These are phyloP conservation scores for Cryptococcus sp. DNA, from an alignment of 1,284 basidiomycete genomes.

Conservation along the genomic window DNA sequence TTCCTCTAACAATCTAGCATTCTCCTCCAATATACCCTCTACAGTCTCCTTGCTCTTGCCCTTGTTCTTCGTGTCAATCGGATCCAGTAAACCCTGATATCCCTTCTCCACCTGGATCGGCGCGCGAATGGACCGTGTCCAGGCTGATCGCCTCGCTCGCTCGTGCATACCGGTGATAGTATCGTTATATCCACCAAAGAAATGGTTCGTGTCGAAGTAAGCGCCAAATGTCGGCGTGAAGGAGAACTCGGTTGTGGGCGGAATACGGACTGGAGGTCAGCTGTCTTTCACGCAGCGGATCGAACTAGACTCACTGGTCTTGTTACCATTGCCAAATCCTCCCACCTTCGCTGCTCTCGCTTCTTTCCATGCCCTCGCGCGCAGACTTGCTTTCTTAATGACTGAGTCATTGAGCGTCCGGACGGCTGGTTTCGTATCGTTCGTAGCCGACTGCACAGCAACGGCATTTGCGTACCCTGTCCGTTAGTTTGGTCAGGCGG, in stretches of 20 bases:
- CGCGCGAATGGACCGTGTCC: slow-evolving; percentile 6
- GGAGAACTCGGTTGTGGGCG: slow-evolving; percentile 1
- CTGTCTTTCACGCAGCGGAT: not conserved
- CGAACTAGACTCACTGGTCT: slow-evolving; percentile 20
- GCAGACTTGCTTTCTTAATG: slow-evolving; percentile 33
- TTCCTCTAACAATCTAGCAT: slow-evolving; percentile 31
- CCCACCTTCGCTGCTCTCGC: slow-evolving; percentile 11
- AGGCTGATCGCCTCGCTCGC: slow-evolving; percentile 21
- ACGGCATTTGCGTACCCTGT: slow-evolving; percentile 33
- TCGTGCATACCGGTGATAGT: slow-evolving; percentile 39
- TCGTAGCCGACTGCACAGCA: slow-evolving; percentile 19
- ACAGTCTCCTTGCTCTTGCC: slow-evolving; percentile 14
- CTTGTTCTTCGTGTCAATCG: not conserved
- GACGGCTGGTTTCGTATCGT: not conserved
- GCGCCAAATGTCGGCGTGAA: slow-evolving; percentile 39
- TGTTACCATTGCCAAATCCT: slow-evolving; percentile 25
- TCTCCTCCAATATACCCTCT: slow-evolving; percentile 27
- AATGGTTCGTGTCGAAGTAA: slow-evolving; percentile 30
- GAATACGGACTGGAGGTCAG: slow-evolving; percentile 14
- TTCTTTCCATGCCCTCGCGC: slow-evolving; percentile 39
- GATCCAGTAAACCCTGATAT: not conserved
- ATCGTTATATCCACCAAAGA: slow-evolving; percentile 29
- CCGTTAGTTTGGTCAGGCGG: not conserved
- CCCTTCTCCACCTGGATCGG: not conserved
- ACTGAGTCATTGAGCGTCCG: slow-evolving; percentile 24